A percentile compares a stretch with the other conserved stretches of the same genome.
These are phyloP conservation scores for Hemisphaericaspora xylanilytica DNA, from an alignment of 1,139 yeast genomes.

Conservation along the genomic window DNA sequence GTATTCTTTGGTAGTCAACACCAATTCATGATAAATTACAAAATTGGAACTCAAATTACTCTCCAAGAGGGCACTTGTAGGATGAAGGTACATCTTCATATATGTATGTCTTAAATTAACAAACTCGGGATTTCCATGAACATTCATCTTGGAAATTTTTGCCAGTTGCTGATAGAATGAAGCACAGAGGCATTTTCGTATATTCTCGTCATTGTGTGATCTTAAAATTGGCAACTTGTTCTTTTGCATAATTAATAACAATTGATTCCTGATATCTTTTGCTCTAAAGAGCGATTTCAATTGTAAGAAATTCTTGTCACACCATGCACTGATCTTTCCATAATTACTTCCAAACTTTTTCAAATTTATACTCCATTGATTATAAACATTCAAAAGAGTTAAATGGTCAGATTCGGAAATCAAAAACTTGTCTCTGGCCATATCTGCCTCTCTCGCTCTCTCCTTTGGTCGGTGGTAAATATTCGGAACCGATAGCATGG, in stretches of 20 bases:
- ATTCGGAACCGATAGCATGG: constrained; percentile 85
- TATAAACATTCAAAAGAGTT: constrained; percentile 75
- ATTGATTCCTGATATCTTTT: constrained; percentile 69
- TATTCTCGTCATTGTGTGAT: constrained; percentile 57
- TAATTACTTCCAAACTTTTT: constrained; percentile 33
- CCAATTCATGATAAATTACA: constrained; percentile 67
- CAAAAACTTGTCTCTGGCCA: constrained; percentile 71
- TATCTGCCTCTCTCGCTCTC: constrained; percentile 74
- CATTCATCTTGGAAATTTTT: constrained; percentile 49
- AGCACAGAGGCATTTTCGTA: constrained; percentile 75
- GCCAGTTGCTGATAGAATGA: constrained; percentile 87
- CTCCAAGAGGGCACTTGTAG: constrained; percentile 81
- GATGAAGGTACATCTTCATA: constrained; percentile 75
- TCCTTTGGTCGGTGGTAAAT: constrained; percentile 79
- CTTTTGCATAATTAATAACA: constrained; percentile 53
- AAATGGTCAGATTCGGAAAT: constrained; percentile 88
- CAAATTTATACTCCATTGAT: constrained; percentile 61
- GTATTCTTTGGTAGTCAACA: constrained; percentile 66
- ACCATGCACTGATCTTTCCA: constrained; percentile 61
- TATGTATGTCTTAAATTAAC: constrained; percentile 67
- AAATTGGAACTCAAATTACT: constrained; percentile 69
- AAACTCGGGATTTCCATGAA: constrained; percentile 61
- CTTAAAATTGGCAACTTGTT: constrained; percentile 42
- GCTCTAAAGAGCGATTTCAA: constrained; percentile 70
- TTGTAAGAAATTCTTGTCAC: constrained; percentile 69